phyloP scores from a whole-genome alignment of 2,329 filamentous ascomycete genomes.

The Fusarium sambucinum region DNA sequence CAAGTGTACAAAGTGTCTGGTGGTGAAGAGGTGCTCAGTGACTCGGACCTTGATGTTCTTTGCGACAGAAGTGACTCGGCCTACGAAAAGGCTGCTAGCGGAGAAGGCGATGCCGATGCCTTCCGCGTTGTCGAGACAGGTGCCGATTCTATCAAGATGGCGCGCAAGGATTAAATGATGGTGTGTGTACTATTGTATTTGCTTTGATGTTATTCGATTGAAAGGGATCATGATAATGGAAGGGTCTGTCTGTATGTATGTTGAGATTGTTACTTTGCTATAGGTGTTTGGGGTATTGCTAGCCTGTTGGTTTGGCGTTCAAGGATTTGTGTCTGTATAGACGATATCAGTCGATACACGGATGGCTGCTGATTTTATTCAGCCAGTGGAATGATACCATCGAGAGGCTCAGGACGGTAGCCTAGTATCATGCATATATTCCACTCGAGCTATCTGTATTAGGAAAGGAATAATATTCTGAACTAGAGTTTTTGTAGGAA shows the following conservation, averaged over 20 bases:
- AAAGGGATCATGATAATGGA: neutral
- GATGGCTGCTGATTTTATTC: neutral
- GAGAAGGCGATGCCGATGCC: constrained; percentile 76
- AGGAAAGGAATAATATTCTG: too few species aligned
- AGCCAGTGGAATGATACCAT: neutral
- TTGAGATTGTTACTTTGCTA: constrained; percentile 9
- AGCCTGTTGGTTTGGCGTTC: neutral
- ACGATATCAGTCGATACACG: neutral
- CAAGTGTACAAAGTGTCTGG: constrained; percentile 69
- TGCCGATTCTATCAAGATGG: constrained; percentile 63
- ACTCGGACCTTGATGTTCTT: constrained; percentile 80
- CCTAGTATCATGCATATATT: neutral
- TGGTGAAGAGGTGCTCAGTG: constrained; percentile 75
- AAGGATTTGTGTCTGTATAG: neutral
- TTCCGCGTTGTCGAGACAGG: constrained; percentile 87
- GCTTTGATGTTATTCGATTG: neutral
- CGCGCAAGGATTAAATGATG: constrained; percentile 39
- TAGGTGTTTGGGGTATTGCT: constrained; percentile 1
- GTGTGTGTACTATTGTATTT: neutral
- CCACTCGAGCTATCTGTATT: neutral
- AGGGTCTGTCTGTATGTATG: neutral
- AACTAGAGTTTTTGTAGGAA: too few species aligned
- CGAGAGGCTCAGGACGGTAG: neutral
- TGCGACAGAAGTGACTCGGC: constrained; percentile 79
- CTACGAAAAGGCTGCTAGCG: constrained; percentile 79